Evolutionary conservation across 192 early-diverging fungal species (phyloP), one percentile per base, ranked within the genome.

Genomic region (Glomus cerebriforme): DNA sequence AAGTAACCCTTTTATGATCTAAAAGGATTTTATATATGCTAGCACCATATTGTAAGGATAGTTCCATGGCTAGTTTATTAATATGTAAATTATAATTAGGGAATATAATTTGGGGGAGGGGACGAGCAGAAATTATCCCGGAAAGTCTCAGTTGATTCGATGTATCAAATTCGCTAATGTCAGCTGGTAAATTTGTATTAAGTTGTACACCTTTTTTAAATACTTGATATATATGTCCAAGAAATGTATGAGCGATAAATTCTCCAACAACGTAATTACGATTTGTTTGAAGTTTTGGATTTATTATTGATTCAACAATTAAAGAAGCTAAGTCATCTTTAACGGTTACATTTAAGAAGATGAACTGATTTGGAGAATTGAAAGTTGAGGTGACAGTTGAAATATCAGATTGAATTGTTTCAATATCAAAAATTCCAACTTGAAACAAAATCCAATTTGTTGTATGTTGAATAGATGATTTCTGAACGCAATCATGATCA

Each of bases 201-300:
- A 67, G n/a, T n/a, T 19, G 15, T 6, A 67, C 8, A 7, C 65
- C 65, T 37, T 35, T 35, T 7, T 67, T 67, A 67, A 67, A 67
- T 8, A 67, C 65, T 67, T 67, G 31, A 67, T 67, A 67, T 22
- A 67, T 35, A 34, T 67, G 65, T 0, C 65, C 65, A 22, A 67
- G 34, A n/a, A 67, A 67, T 1, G 65, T 67, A 67, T 67, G 65
- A 34, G 65, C 31, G 2, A 67, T 34, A 19, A 67, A 67, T 37
- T 67, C 65, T 22, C 65, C 65, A 22, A 67, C 65, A 34, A 67
- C 65, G 19, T 67, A 67, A 39, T 67, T 67, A 35, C 65, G 32
- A 34, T 67, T 35, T 35, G 65, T 9, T 22, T 22, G 8, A 34
- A 67, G 31, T 39, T 24, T 67, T n/a, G 17, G 29, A n/a, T 31